Conservation (phyloP, 805 yeast genomes). For the Wickerhamomyces silvicola region DNA sequence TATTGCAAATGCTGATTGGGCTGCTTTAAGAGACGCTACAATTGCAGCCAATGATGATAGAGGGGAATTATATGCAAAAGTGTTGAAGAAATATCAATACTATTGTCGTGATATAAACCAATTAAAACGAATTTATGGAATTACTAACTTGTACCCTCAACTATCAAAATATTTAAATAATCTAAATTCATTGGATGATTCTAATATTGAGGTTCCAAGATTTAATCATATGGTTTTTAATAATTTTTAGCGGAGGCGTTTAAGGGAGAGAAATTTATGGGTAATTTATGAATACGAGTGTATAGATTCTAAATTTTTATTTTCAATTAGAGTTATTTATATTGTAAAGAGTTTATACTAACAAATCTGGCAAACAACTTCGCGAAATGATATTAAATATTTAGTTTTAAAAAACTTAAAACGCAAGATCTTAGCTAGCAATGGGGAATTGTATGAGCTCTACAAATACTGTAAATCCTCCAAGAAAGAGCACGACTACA, state of each 20-base stretch:
- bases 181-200: constrained; percentile 1
- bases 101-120: constrained; percentile 21
- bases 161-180: background rate
- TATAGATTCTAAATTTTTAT: too few relatives aligned
- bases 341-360: too few relatives aligned
- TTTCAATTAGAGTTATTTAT: too few relatives aligned
- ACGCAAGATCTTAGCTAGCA: too few relatives aligned
- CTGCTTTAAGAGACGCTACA: constrained; percentile 75
- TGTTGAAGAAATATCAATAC: constrained; percentile 15
- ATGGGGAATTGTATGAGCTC: constrained; percentile 6
- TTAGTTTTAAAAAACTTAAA: too few relatives aligned
- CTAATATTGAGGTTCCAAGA: background rate
- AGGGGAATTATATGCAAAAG: constrained; percentile 16
- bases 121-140: too few relatives aligned
- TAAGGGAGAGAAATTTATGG: too few relatives aligned
- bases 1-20: constrained; percentile 82
- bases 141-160: too few relatives aligned
- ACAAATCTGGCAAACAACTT: too few relatives aligned
- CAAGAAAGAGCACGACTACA: background rate
- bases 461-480: background rate
- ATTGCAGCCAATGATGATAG: constrained; percentile 13
- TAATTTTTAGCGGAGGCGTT: background rate
- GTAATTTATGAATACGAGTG: too few relatives aligned
- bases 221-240: background rate
- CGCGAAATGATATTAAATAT: too few relatives aligned